Conservation (phyloP, 208 protist species). For the Crithidia fasciculata region DNA sequence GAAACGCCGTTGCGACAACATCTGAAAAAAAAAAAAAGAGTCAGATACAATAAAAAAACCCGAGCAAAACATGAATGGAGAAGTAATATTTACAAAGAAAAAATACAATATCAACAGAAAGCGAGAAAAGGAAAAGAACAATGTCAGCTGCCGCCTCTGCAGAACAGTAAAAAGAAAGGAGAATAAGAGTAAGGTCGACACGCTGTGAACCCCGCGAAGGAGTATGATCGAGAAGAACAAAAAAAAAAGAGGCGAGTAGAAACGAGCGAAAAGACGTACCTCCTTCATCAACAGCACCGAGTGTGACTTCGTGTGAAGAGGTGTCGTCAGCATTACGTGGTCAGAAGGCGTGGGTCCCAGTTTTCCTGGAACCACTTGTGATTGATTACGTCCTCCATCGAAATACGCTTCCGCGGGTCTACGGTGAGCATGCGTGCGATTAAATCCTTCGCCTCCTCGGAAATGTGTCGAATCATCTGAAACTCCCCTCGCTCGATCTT, state of each 20-base stretch:
- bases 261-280: conserved; percentile 5
- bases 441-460: conserved; percentile 64
- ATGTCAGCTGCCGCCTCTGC: too few relatives aligned
- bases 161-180: background rate
- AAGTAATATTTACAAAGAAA: background rate
- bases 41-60: conserved; percentile 6
- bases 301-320: too few relatives aligned
- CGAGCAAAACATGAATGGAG: background rate
- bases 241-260: conserved; percentile 24
- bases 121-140: conserved; percentile 2
- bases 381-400: conserved; percentile 88
- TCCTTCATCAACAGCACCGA: background rate
- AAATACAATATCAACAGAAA: background rate
- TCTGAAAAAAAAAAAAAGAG: conserved; percentile 6
- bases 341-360: conserved; percentile 65
- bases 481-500: conserved; percentile 94
- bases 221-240: conserved; percentile 8
- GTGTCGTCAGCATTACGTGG: background rate
- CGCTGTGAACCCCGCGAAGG: too few relatives aligned
- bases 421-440: conserved; percentile 84
- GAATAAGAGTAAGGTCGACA: conserved; percentile 5
- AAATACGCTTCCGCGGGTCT: conserved; percentile 85
- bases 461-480: conserved; percentile 85
- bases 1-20: background rate
- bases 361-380: conserved; percentile 90